phyloP scores from a whole-genome alignment of 129 eudicot species.

The Flaveria ramosissima region DNA sequence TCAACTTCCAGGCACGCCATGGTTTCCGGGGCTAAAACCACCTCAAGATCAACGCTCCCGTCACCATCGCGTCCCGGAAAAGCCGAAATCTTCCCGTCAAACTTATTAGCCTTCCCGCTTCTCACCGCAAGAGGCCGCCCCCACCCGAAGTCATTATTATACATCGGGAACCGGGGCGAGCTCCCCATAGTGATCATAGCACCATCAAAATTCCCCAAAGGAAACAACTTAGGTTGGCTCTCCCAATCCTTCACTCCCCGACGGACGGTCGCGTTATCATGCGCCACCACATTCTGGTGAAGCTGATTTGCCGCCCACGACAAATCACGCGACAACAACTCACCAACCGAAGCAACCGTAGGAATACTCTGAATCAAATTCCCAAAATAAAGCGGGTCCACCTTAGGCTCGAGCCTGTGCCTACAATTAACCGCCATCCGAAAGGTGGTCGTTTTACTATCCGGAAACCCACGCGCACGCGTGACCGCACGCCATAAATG shows the following conservation, averaged over 20 bases:
- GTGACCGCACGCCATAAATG: conserved; percentile 80
- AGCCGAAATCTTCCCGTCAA: conserved; percentile 79
- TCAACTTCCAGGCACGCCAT: conserved; percentile 63
- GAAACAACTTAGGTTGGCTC: conserved; percentile 64
- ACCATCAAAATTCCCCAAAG: conserved; percentile 81
- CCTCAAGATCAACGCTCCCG: conserved; percentile 82
- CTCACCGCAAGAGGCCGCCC: conserved; percentile 76
- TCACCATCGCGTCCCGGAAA: conserved; percentile 62
- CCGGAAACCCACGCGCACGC: conserved; percentile 55
- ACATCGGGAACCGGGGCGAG: conserved; percentile 87
- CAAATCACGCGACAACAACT: conserved; percentile 54
- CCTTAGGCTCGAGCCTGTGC: conserved; percentile 63
- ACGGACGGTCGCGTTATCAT: conserved; percentile 62
- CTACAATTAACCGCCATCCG: conserved; percentile 91
- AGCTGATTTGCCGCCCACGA: conserved; percentile 64
- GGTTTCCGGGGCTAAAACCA: conserved; percentile 62
- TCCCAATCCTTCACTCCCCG: conserved; percentile 81
- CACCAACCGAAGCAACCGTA: conserved; percentile 62
- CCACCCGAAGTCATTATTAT: conserved; percentile 83
- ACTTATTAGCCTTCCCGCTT: conserved; percentile 76
- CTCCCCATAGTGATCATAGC: conserved; percentile 94
- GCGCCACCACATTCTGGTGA: conserved; percentile 73
- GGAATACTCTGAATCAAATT: conserved; percentile 90
- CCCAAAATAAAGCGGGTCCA: conserved; percentile 68
- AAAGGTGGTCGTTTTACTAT: conserved; percentile 61